Percentiles rank a stretch among this genome's conserved stretches.
phyloP scores from a whole-genome alignment of 148 eudicot genomes.

The Talinum fruticosum region DNA sequence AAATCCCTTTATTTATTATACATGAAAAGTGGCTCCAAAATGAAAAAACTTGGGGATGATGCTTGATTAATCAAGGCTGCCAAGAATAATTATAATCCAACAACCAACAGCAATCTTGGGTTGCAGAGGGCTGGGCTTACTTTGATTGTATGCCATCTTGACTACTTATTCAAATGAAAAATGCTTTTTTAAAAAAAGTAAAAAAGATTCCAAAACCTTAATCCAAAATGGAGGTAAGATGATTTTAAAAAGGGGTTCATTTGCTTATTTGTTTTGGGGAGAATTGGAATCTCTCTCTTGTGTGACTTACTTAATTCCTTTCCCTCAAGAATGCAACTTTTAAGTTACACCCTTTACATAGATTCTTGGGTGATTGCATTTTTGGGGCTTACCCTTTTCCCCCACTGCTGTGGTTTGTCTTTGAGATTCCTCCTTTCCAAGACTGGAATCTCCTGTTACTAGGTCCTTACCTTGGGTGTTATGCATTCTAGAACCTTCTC shows the following conservation, averaged over 20 bases:
- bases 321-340: constrained; percentile 21
- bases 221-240: background rate
- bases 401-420: background rate
- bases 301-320: constrained; percentile 20
- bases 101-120: background rate
- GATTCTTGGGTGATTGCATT: background rate
- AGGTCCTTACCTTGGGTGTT: background rate
- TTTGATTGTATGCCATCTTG: constrained; percentile 3
- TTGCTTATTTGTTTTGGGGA: constrained; percentile 5
- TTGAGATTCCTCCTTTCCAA: constrained; percentile 2
- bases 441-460: constrained; percentile 7
- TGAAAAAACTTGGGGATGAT: background rate
- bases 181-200: background rate
- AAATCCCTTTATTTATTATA: background rate
- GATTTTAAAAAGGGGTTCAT: background rate
- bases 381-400: background rate
- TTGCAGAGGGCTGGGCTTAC: background rate
- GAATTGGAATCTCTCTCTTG: constrained; percentile 27
- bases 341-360: constrained; percentile 7
- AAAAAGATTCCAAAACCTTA: constrained; percentile 29
- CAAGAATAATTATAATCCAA: background rate
- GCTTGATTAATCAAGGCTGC: background rate
- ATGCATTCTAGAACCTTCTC: background rate
- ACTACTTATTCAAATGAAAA: background rate
- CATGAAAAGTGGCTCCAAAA: constrained; percentile 1